Base-by-base conservation (phyloP, 371 early-diverging fungal species). In the Cokeromyces recurvatus region DNA sequence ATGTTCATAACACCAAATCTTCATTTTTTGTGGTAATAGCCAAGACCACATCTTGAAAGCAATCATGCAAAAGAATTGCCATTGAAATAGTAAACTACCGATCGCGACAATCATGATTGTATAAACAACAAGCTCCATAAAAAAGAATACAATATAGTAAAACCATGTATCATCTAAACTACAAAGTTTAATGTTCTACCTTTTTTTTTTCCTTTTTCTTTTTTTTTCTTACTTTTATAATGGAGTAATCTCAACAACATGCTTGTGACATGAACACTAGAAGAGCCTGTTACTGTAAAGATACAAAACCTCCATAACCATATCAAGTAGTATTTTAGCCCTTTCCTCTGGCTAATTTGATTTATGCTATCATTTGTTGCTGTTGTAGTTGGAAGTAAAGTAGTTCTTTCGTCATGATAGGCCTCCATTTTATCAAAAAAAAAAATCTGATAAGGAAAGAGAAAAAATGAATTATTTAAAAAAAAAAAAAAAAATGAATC, bases 21-120 rank as follows among this genome's bases (percentile, higher is more conserved):
- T 59, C 16, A 38, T 3, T 32, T 42, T 49, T 11, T n/a, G 17
- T 19, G 59, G 59, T 34, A 59, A 23, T 0, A 23, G 4, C 70
- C 71, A 71, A 8, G 65, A 58, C 71, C 71, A 74, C 60, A 71
- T 66, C 38, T 50, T 55, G 21, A 43, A 48, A 0, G 56, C 64
- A 15, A 74, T 48, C 7, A 31, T 24, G 12, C 56, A 57, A 51
- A 74, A 74, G 44, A 65, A 74, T 20, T 54, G 38, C 50, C 64
- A 57, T 42, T 74, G 74, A 19, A 66, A 64, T 19, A 65, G 51
- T 14, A 63, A 19, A 10, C 57, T 59, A 4, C 74, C 74, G 3
- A 74, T 51, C 9, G 48, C 19, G n/a, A 74, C 42, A 24, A 71
- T 50, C 57, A 68, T 56, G 9, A 57, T 15, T 12, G 71, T 66